phyloP scores from a whole-genome alignment of 208 protist genomes.

The Acanthamoeba lenticulata region DNA sequence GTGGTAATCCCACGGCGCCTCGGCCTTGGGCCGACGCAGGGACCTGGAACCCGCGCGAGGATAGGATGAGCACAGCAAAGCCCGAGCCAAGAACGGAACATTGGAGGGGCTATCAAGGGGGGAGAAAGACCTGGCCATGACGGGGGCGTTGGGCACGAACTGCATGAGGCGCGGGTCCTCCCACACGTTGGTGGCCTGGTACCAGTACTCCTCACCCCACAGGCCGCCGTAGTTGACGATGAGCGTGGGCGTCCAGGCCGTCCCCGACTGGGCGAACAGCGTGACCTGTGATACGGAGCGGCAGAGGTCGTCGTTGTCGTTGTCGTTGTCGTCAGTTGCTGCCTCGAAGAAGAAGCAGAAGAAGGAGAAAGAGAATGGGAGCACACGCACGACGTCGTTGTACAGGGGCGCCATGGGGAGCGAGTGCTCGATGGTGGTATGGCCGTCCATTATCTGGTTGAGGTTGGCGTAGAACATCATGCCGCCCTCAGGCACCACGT shows the following conservation, averaged over 20 bases:
- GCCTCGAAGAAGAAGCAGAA: too few species aligned
- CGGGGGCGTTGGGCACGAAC: not conserved
- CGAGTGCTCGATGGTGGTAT: conserved; percentile 65
- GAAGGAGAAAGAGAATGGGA: not conserved
- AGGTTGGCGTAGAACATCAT: conserved; percentile 63
- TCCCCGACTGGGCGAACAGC: not conserved
- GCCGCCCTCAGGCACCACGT: conserved; percentile 51
- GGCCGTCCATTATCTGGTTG: conserved; percentile 57
- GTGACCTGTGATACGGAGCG: not conserved
- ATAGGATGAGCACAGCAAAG: too few species aligned
- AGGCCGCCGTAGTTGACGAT: conserved; percentile 59
- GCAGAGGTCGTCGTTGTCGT: not conserved
- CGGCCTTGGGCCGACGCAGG: not conserved
- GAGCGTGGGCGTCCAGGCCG: conserved; percentile 8
- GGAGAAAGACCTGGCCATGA: not conserved
- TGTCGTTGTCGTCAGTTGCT: too few species aligned
- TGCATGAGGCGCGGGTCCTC: conserved; percentile 15
- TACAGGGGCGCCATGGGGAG: conserved; percentile 66
- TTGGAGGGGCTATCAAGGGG: not conserved
- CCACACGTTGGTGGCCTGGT: conserved; percentile 22
- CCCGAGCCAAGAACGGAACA: too few species aligned
- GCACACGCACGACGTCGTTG: conserved; percentile 4
- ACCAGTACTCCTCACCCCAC: not conserved
- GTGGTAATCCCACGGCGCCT: conserved; percentile 36
- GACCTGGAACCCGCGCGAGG: not conserved